Percentiles rank a stretch among this genome's conserved stretches.
phyloP scores from a whole-genome alignment of 805 yeast genomes.

The Danielia oregonensis region DNA sequence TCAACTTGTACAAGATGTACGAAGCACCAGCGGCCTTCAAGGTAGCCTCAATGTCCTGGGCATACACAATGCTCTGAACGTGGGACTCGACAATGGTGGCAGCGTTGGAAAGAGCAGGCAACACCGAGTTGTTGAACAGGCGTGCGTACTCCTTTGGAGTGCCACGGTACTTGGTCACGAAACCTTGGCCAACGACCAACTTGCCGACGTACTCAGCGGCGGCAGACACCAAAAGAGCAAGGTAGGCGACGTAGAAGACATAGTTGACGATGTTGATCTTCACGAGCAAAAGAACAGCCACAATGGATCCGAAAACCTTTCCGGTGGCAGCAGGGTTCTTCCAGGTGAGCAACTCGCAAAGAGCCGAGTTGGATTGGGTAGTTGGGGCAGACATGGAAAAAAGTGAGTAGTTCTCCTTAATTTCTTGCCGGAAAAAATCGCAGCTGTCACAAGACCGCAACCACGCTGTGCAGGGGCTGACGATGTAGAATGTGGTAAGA shows the following conservation, averaged over 20 bases:
- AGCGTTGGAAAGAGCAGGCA: constrained; percentile 42
- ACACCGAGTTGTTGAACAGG: constrained; percentile 31
- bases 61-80: constrained; percentile 55
- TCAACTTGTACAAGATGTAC: constrained; percentile 66
- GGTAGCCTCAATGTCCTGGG: constrained; percentile 70
- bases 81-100: constrained; percentile 51
- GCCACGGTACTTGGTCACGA: constrained; percentile 74
- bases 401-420: constrained; percentile 1
- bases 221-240: constrained; percentile 61
- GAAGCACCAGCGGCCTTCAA: constrained; percentile 65
- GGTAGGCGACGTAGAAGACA: constrained; percentile 56
- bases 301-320: constrained; percentile 63
- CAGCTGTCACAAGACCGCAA: constrained; percentile 3
- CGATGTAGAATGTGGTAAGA: too few relatives aligned
- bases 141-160: constrained; percentile 37
- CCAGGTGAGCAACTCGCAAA: constrained; percentile 60
- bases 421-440: constrained; percentile 2
- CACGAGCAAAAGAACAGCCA: constrained; percentile 51
- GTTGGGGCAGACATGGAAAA: not conserved
- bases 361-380: constrained; percentile 4
- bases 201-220: constrained; percentile 75
- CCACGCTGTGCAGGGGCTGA: not conserved
- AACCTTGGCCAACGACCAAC: constrained; percentile 70
- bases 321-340: constrained; percentile 72
- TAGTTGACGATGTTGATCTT: constrained; percentile 64